Evolutionary conservation across 1,139 yeast species (phyloP), one percentile per base, ranked within the genome.

Genomic region (Kodamaea sp.): DNA sequence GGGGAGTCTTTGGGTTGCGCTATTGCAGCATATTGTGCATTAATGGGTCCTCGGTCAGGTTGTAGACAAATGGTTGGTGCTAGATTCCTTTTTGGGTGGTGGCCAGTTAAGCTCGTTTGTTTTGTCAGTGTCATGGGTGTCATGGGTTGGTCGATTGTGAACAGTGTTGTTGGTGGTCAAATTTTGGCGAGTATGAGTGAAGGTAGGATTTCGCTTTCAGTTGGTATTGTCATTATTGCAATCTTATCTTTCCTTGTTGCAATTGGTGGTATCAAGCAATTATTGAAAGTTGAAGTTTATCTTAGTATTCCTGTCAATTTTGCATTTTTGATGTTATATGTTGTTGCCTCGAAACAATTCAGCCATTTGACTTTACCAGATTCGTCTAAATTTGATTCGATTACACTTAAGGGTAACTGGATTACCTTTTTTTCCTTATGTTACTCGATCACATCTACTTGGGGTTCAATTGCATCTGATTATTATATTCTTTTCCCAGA

Each of bases 401-500:
- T 62, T 7, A 65, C 73, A 3, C 44, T 55, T 8, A 69, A 71
- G 36, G 95, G 95, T 7, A 77, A 79, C 55, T 79, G 87, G 78
- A 59, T 88, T 25, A 76, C 88, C 11, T 84, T 80, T 58, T 86
- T 87, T 54, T 77, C 90, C 1, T 67, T 87, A 35, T 73, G 84
- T 28, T 86, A 85, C 54, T 83, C 96, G 26, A 80, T 84, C 34
- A 87, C 96, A 3, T 78, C 90, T 1, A 86, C 96, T 1, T 89
- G 96, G 96, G 94, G 95, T 28, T 84, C 92, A 5, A 77, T 84
- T 44, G 86, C 96, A 1, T 74, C 92, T 1, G 97, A 89, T 60
- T 89, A 88, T 59, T 86, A 85, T 58, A 79, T 88, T 37, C 69
- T 86, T 39, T 81, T 88, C 55, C 96, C 96, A 0, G 95, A 86